A percentile compares a stretch with the other conserved stretches of the same genome.
Conservation (phyloP, 2,329 filamentous ascomycete genomes). For the Diaporthe aspalathi region DNA sequence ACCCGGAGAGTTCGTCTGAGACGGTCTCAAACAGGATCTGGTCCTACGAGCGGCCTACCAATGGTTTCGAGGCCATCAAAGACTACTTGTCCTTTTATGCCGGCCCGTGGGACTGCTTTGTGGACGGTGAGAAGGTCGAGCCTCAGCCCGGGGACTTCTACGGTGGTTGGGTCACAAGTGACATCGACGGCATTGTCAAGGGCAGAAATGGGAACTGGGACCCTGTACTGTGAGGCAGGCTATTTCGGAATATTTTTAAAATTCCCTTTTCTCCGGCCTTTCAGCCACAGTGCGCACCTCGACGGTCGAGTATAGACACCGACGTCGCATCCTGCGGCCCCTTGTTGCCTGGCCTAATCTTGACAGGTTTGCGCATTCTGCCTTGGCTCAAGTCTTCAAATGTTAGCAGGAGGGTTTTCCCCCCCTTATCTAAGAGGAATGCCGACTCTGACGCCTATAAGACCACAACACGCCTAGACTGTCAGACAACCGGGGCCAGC, state of each 20-base stretch:
- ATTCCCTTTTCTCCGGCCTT: too few relatives aligned
- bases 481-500: too few relatives aligned
- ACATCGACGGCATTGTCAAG: conserved; percentile 65
- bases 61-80: conserved; percentile 63
- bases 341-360: not conserved
- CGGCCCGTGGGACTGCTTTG: conserved; percentile 71
- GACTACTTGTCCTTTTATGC: conserved; percentile 70
- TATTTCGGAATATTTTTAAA: accelerated
- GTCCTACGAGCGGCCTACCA: conserved; percentile 67
- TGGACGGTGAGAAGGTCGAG: conserved; percentile 69
- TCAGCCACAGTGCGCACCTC: too few relatives aligned
- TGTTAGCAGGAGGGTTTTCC: too few relatives aligned
- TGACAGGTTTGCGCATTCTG: not conserved
- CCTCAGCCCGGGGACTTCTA: conserved; percentile 72
- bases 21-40: conserved; percentile 65
- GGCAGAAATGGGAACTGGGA: conserved; percentile 54
- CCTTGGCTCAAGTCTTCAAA: too few relatives aligned
- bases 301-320: not conserved
- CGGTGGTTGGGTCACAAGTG: conserved; percentile 72
- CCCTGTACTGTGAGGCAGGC: conserved; percentile 47
- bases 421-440: too few relatives aligned
- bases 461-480: too few relatives aligned
- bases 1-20: conserved; percentile 49
- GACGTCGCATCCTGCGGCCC: too few relatives aligned
- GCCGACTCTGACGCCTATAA: not conserved